A percentile compares a stretch with the other conserved stretches of the same genome.
phyloP scores from a whole-genome alignment of 768 basidiomycete genomes.

The Goffeauzyma gilvescens region DNA sequence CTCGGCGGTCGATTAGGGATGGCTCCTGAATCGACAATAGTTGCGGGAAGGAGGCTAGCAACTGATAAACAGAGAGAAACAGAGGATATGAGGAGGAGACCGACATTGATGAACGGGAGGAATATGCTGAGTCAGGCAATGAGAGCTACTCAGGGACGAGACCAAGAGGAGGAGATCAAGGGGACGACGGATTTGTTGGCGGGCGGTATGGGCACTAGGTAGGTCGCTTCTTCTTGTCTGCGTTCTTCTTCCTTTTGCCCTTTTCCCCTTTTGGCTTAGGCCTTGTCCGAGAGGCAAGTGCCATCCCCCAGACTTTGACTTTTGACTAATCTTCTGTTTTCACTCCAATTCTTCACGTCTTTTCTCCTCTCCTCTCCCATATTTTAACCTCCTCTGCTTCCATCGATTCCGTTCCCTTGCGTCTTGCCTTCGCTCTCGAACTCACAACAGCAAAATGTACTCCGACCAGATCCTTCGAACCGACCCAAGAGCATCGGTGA shows the following conservation, averaged over 20 bases:
- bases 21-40: too few species aligned
- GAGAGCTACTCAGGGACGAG: neutral
- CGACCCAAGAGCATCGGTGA: slow-evolving; percentile 15
- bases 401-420: slow-evolving; percentile 1
- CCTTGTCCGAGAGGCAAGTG: too few species aligned
- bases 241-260: too few species aligned
- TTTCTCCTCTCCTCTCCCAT: neutral
- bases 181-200: slow-evolving; percentile 10
- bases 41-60: too few species aligned
- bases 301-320: too few species aligned
- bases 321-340: too few species aligned
- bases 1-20: slow-evolving; percentile 13
- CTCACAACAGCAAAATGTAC: slow-evolving; percentile 68
- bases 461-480: slow-evolving; percentile 49
- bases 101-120: neutral
- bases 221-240: too few species aligned
- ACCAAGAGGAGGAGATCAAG: neutral
- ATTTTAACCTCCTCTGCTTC: neutral
- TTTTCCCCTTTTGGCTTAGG: too few species aligned
- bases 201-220: neutral
- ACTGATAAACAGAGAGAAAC: too few species aligned
- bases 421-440: neutral
- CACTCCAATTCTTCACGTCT: too few species aligned
- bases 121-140: slow-evolving; percentile 2
- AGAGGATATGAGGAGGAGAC: too few species aligned